Conservation (phyloP, 345 rosid species). For the Hirschfeldia incana region DNA sequence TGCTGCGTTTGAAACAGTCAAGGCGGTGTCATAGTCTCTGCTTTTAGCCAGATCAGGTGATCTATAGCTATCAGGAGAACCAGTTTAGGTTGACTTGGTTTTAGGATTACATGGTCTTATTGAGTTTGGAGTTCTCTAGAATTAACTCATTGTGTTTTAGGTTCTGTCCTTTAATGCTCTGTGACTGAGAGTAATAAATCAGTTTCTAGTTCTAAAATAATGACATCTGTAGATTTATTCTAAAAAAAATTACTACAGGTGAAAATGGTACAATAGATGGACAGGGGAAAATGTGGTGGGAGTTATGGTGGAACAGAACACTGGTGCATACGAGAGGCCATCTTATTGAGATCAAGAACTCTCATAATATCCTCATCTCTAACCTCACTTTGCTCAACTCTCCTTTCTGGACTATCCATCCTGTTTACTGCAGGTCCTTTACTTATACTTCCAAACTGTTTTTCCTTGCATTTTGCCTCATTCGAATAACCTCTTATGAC, state of each 20-base stretch:
- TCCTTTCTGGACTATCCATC: constrained; percentile 98
- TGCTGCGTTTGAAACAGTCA: neutral
- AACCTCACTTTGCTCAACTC: constrained; percentile 83
- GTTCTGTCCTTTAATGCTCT: neutral
- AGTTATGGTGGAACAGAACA: constrained; percentile 96
- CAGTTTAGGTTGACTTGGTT: neutral
- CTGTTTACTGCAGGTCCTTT: constrained; percentile 85
- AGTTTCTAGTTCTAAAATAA: neutral
- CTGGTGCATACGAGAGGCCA: constrained; percentile 91
- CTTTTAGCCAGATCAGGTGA: neutral
- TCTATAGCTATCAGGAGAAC: neutral
- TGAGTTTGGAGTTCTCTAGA: neutral
- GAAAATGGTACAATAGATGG: constrained; percentile 93
- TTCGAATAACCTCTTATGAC: neutral
- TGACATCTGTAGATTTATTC: neutral
- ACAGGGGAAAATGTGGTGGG: constrained; percentile 99
- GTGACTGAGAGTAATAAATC: neutral
- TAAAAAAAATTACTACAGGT: constrained; percentile 46
- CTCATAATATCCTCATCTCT: constrained; percentile 70
- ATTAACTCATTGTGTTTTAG: neutral
- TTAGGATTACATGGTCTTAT: neutral
- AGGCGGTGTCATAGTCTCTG: neutral
- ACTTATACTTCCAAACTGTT: neutral
- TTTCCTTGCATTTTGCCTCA: constrained; percentile 5
- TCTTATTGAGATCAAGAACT: constrained; percentile 82